These are phyloP conservation scores for Agastache rugosa DNA, from an alignment of 257 asterid genomes.

Conservation along the genomic window DNA sequence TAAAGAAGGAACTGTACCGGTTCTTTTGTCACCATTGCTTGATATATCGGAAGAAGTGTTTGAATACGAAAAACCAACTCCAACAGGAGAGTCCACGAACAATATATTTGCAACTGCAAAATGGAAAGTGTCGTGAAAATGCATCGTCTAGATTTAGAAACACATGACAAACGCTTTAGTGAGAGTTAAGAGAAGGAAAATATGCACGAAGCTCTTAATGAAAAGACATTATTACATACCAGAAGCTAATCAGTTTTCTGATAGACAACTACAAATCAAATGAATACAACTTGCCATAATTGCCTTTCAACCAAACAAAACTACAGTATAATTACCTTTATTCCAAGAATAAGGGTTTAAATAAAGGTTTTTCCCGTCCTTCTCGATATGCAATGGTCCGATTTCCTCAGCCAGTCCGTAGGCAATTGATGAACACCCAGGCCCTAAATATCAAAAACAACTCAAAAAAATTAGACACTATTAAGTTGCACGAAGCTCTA, in stretches of 20 bases:
- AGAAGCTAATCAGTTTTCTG: not conserved
- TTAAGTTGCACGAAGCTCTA: slow-evolving; percentile 9
- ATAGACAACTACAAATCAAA: not conserved
- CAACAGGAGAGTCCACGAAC: slow-evolving; percentile 94
- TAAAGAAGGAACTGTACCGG: slow-evolving; percentile 56
- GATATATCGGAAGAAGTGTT: slow-evolving; percentile 76
- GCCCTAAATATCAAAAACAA: slow-evolving; percentile 62
- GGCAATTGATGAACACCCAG: slow-evolving; percentile 96
- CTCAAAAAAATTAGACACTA: not conserved
- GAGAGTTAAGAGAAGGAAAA: slow-evolving; percentile 8
- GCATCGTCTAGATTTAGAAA: not conserved
- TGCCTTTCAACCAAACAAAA: slow-evolving; percentile 7
- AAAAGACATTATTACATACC: not conserved
- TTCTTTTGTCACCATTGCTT: slow-evolving; percentile 83
- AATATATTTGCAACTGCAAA: slow-evolving; percentile 84
- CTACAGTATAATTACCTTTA: slow-evolving; percentile 57
- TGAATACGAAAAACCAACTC: slow-evolving; percentile 95
- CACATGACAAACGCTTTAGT: not conserved
- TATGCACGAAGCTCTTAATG: slow-evolving; percentile 1
- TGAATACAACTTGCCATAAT: not conserved
- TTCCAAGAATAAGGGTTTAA: slow-evolving; percentile 92
- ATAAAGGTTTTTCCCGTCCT: slow-evolving; percentile 89
- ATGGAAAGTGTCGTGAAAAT: slow-evolving; percentile 17
- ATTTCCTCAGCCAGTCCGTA: slow-evolving; percentile 93
- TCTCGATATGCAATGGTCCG: slow-evolving; percentile 94